phyloP scores from a whole-genome alignment of 2,329 filamentous ascomycete genomes.

The Amauroascus niger region DNA sequence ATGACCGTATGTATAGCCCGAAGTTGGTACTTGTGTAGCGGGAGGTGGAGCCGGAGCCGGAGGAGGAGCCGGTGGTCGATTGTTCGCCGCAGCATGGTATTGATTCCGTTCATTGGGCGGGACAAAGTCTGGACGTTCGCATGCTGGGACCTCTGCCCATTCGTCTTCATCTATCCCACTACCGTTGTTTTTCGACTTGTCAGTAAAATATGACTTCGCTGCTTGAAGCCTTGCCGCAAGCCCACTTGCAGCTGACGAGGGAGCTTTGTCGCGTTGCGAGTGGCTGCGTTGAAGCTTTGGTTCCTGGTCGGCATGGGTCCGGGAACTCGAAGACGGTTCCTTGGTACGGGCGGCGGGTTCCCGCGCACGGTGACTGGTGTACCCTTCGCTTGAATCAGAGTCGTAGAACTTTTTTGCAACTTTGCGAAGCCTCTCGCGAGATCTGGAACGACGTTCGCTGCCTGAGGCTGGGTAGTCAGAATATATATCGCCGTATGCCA shows the following conservation, averaged over 20 bases:
- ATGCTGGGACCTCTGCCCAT: constrained; percentile 34
- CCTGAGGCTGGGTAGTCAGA: constrained; percentile 11
- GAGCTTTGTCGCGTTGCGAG: constrained; percentile 3
- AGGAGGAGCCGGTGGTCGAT: constrained; percentile 23
- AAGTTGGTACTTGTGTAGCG: constrained; percentile 11
- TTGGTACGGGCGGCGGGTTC: constrained; percentile 11
- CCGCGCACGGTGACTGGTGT: background rate
- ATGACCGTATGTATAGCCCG: constrained; percentile 18
- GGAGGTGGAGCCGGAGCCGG: constrained; percentile 11
- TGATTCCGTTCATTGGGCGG: constrained; percentile 23
- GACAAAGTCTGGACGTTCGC: constrained; percentile 35
- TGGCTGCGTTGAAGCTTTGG: constrained; percentile 1
- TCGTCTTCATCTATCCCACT: constrained; percentile 17
- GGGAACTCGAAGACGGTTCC: constrained; percentile 7
- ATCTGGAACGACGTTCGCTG: constrained; percentile 2
- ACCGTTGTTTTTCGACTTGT: constrained; percentile 15
- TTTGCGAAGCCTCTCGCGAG: constrained; percentile 9
- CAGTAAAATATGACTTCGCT: constrained; percentile 7
- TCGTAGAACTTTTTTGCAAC: constrained; percentile 7
- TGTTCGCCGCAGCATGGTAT: background rate
- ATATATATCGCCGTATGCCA: constrained; percentile 31
- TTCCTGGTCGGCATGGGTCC: background rate
- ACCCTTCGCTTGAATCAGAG: constrained; percentile 11
- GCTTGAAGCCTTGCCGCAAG: constrained; percentile 1
- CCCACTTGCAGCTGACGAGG: background rate